These are phyloP conservation scores for Penicillium sclerotigenum DNA, from an alignment of 2,329 filamentous ascomycete genomes.

Conservation along the genomic window DNA sequence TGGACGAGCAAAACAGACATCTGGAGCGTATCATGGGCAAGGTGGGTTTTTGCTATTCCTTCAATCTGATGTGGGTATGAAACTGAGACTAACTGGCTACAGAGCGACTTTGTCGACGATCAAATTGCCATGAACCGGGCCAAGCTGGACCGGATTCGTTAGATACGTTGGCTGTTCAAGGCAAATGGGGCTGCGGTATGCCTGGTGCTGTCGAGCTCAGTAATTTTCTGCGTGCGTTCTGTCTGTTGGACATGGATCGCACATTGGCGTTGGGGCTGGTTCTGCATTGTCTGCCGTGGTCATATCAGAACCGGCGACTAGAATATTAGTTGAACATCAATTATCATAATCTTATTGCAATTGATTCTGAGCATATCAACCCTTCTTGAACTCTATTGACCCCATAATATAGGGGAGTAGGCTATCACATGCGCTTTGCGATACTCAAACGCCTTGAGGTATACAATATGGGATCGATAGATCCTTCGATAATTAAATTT, in stretches of 20 bases:
- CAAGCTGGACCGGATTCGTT: slow-evolving; percentile 58
- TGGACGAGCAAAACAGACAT: slow-evolving; percentile 72
- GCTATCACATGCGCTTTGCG: background rate
- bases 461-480: background rate
- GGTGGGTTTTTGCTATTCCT: slow-evolving; percentile 50
- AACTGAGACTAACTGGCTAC: slow-evolving; percentile 25
- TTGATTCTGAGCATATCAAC: background rate
- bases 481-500: background rate
- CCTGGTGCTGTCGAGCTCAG: slow-evolving; percentile 30
- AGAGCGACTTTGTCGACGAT: slow-evolving; percentile 82
- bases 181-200: slow-evolving; percentile 21
- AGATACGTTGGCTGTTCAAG: slow-evolving; percentile 6
- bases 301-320: slow-evolving; percentile 4
- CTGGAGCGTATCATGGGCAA: slow-evolving; percentile 76
- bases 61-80: background rate
- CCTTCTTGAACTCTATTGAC: background rate
- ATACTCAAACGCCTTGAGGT: background rate
- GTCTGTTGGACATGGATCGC: background rate
- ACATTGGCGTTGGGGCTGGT: slow-evolving; percentile 5
- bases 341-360: slow-evolving; percentile 5
- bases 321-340: slow-evolving; percentile 2
- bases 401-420: background rate
- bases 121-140: slow-evolving; percentile 75
- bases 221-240: slow-evolving; percentile 13
- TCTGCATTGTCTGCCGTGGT: slow-evolving; percentile 6